A percentile compares a stretch with the other conserved stretches of the same genome.
phyloP scores from a whole-genome alignment of 768 basidiomycete species.

The Tylopilus rubrobrunneus region DNA sequence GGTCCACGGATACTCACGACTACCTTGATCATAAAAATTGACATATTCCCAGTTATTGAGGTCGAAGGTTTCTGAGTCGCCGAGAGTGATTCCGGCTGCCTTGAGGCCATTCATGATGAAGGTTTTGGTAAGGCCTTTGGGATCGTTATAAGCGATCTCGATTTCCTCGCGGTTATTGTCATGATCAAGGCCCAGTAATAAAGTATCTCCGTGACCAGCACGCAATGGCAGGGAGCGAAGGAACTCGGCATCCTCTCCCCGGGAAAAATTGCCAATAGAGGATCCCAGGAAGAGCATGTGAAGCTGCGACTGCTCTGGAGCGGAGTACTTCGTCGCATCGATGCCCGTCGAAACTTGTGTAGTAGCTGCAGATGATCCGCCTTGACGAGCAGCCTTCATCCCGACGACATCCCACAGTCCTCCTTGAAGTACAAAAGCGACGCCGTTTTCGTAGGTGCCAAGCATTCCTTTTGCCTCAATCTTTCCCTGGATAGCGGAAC shows the following conservation, averaged over 20 bases:
- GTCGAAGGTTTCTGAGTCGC: slow-evolving; percentile 61
- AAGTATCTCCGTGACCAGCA: slow-evolving; percentile 70
- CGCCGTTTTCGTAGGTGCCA: slow-evolving; percentile 87
- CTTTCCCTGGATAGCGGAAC: slow-evolving; percentile 59
- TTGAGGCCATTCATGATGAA: slow-evolving; percentile 88
- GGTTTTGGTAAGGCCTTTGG: slow-evolving; percentile 59
- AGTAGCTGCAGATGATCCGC: slow-evolving; percentile 35
- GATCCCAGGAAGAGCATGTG: slow-evolving; percentile 92
- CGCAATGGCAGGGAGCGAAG: slow-evolving; percentile 76
- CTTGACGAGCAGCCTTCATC: slow-evolving; percentile 15
- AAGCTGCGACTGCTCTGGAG: slow-evolving; percentile 52
- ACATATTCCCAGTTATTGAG: slow-evolving; percentile 75
- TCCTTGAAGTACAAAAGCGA: slow-evolving; percentile 66
- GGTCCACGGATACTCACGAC: slow-evolving; percentile 33
- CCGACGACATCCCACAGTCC: slow-evolving; percentile 15
- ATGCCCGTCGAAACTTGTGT: slow-evolving; percentile 2
- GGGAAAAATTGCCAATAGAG: slow-evolving; percentile 84
- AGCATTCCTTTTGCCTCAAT: slow-evolving; percentile 81
- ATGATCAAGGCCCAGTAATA: slow-evolving; percentile 90
- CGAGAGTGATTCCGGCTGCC: slow-evolving; percentile 63
- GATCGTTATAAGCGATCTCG: slow-evolving; percentile 85
- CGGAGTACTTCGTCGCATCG: slow-evolving; percentile 35
- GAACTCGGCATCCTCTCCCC: slow-evolving; percentile 67
- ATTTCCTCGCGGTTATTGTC: slow-evolving; percentile 67
- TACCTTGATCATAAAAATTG: slow-evolving; percentile 51